Conservation (phyloP, 768 basidiomycete species). For the Mycena galericulata region DNA sequence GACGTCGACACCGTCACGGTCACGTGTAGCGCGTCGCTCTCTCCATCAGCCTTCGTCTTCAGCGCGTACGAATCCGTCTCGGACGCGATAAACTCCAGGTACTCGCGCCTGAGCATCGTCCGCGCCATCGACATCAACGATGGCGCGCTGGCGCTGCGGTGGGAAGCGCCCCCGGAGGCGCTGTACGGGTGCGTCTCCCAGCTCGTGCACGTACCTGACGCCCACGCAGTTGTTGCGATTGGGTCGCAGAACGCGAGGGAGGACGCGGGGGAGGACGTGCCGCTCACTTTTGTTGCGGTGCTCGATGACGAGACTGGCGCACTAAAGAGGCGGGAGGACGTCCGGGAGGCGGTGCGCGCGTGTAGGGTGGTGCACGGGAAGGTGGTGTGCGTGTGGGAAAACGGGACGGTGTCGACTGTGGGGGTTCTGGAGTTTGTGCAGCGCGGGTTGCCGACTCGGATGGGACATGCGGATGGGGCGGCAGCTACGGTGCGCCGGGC, state of each 20-base stretch:
- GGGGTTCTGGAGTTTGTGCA: no score
- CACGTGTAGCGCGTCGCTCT: no score
- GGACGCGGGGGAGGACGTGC: slow-evolving; percentile 9
- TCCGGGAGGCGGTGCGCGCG: slow-evolving; percentile 4
- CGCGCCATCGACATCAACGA: slow-evolving; percentile 13
- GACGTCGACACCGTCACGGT: slow-evolving; percentile 14
- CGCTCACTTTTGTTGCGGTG: slow-evolving; percentile 14
- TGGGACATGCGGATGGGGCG: no score
- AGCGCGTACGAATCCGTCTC: no score
- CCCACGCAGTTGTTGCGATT: slow-evolving; percentile 16
- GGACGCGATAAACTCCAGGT: slow-evolving; percentile 17
- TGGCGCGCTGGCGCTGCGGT: slow-evolving; percentile 8
- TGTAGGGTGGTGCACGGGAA: slow-evolving; percentile 14
- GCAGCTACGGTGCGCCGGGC: no score
- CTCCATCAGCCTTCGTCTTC: no score
- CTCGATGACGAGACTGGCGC: slow-evolving; percentile 18
- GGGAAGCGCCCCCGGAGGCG: slow-evolving; percentile 18
- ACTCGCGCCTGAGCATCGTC: slow-evolving; percentile 17
- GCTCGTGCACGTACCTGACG: no score
- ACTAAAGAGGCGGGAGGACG: slow-evolving; percentile 9
- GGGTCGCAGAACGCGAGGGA: slow-evolving; percentile 22
- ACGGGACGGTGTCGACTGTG: no score
- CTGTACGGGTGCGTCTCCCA: background rate
- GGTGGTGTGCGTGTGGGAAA: no score
- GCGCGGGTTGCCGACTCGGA: no score